These are phyloP conservation scores for Penicillium waksmanii DNA, from an alignment of 495 filamentous ascomycete species.

Conservation along the genomic window DNA sequence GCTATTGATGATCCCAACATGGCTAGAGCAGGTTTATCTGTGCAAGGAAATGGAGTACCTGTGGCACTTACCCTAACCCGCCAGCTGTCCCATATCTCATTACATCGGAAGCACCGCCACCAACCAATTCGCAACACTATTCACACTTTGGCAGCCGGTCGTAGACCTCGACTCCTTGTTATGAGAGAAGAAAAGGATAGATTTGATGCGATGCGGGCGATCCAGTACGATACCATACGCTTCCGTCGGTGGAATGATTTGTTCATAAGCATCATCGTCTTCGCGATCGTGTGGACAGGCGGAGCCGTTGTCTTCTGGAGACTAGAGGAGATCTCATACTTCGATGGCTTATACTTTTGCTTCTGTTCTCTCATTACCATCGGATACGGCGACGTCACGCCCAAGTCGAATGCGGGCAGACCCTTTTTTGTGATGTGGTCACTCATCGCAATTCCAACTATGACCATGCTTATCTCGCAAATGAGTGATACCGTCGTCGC, in stretches of 20 bases:
- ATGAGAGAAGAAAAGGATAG: conserved; percentile 64
- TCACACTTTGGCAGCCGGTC: conserved; percentile 19
- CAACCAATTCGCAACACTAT: conserved; percentile 33
- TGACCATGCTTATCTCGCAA: conserved; percentile 67
- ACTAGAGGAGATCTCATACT: conserved; percentile 65
- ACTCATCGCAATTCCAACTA: conserved; percentile 65
- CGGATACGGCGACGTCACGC: conserved; percentile 84
- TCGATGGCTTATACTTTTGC: conserved; percentile 78
- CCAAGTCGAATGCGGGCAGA: conserved; percentile 71
- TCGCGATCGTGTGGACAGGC: conserved; percentile 71
- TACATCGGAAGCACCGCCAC: conserved; percentile 17
- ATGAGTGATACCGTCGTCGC: conserved; percentile 66
- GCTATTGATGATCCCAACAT: conserved; percentile 32
- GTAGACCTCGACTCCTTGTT: conserved; percentile 34
- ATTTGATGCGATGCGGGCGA: conserved; percentile 81
- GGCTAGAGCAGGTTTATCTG: background rate
- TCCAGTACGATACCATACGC: conserved; percentile 65
- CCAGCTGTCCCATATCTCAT: conserved; percentile 13
- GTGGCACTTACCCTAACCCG: conserved; percentile 11
- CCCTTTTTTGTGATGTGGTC: conserved; percentile 91
- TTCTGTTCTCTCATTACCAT: conserved; percentile 85
- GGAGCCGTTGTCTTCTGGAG: conserved; percentile 78
- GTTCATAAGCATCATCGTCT: conserved; percentile 66
- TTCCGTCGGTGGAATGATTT: conserved; percentile 74
- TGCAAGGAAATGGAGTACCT: conserved; percentile 4